Evolutionary conservation across 1,284 basidiomycete species (phyloP).

Genomic region (Wallemia ichthyophaga): DNA sequence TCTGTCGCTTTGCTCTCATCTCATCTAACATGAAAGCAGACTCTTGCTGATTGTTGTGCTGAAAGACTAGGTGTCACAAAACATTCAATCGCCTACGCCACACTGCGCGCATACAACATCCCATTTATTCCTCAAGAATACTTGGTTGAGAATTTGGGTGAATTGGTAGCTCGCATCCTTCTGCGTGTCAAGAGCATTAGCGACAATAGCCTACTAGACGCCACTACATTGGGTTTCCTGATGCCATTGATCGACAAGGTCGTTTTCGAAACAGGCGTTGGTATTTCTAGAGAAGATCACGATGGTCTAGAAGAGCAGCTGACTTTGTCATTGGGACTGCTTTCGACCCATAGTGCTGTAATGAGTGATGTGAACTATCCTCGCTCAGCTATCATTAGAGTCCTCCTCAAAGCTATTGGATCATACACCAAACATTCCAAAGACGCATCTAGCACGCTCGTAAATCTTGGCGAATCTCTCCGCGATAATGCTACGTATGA

Average conservation of each 20-base stretch:
- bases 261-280: slow-evolving; percentile 35
- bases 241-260: slow-evolving; percentile 48
- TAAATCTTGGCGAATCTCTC: slow-evolving; percentile 59
- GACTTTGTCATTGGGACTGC: slow-evolving; percentile 48
- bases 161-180: slow-evolving; percentile 51
- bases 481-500: slow-evolving; percentile 28
- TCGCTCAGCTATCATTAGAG: slow-evolving; percentile 33
- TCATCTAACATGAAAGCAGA: slow-evolving; percentile 17
- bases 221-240: slow-evolving; percentile 51
- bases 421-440: slow-evolving; percentile 56
- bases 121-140: slow-evolving; percentile 39
- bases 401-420: slow-evolving; percentile 43
- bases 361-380: slow-evolving; percentile 41
- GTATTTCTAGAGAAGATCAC: slow-evolving; percentile 22
- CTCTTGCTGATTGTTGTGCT: slow-evolving; percentile 32
- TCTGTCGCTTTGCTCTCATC: slow-evolving; percentile 7
- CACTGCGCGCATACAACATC: slow-evolving; percentile 36
- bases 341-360: slow-evolving; percentile 57
- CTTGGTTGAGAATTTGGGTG: slow-evolving; percentile 36
- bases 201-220: slow-evolving; percentile 53
- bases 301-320: slow-evolving; percentile 69
- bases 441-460: slow-evolving; percentile 50
- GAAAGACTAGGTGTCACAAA: slow-evolving; percentile 35
- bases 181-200: slow-evolving; percentile 58
- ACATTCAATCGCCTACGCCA: slow-evolving; percentile 46